A percentile compares a stretch with the other conserved stretches of the same genome.
Evolutionary conservation across 768 basidiomycete genomes (phyloP).

Genomic region (Termitomyces sp.): DNA sequence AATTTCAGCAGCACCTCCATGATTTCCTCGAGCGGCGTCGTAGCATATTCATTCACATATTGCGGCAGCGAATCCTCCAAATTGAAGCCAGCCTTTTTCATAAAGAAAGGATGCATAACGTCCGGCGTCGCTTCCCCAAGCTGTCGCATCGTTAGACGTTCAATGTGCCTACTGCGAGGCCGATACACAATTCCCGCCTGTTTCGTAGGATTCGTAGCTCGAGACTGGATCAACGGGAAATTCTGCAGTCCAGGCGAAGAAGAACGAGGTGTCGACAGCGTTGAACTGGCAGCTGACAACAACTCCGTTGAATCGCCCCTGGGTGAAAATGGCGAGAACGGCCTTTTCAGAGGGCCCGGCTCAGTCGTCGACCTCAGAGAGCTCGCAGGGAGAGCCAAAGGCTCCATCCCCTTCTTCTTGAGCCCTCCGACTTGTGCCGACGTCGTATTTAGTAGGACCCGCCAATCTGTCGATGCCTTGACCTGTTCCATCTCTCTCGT

Average conservation of each 20-base stretch:
- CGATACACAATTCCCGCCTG: conserved; percentile 41
- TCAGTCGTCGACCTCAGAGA: conserved; percentile 27
- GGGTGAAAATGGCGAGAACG: no score
- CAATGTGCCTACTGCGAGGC: conserved; percentile 59
- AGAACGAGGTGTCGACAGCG: conserved; percentile 8
- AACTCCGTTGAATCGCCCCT: conserved; percentile 15
- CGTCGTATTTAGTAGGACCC: conserved; percentile 31
- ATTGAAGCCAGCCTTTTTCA: conserved; percentile 80
- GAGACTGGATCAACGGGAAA: conserved; percentile 12
- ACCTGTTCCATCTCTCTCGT: conserved; percentile 76
- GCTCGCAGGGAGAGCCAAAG: conserved; percentile 22
- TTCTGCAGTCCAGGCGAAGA: conserved; percentile 6
- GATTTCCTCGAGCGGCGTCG: conserved; percentile 77
- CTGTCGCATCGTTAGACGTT: conserved; percentile 80
- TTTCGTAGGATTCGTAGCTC: conserved; percentile 11
- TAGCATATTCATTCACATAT: conserved; percentile 84
- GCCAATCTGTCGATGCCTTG: conserved; percentile 50
- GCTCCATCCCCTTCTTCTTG: conserved; percentile 37
- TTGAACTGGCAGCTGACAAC: conserved; percentile 15
- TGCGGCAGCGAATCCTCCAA: conserved; percentile 82
- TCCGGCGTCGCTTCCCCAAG: conserved; percentile 87
- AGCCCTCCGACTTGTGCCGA: conserved; percentile 20
- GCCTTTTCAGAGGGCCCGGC: conserved; percentile 15
- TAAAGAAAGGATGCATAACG: conserved; percentile 84
- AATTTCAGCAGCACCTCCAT: conserved; percentile 74